phyloP scores from a whole-genome alignment of 768 basidiomycete species.

The Mycena pura region DNA sequence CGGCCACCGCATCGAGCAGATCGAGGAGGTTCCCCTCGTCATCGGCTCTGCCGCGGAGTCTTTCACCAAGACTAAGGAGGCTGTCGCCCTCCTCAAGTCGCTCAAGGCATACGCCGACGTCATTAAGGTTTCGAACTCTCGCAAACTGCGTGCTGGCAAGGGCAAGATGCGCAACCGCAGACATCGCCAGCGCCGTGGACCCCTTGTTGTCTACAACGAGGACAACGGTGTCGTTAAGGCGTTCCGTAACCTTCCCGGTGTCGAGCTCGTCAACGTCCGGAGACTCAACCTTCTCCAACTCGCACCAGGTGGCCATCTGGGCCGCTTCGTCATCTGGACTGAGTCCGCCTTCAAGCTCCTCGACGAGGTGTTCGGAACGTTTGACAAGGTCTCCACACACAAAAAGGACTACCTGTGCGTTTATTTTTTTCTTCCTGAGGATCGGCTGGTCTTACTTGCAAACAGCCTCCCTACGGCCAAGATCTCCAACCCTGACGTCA shows the following conservation, averaged over 20 bases:
- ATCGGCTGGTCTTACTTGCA: not conserved
- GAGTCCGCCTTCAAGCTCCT: slow-evolving; percentile 91
- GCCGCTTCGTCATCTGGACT: slow-evolving; percentile 99
- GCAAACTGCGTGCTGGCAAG: slow-evolving; percentile 96
- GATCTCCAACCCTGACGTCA: slow-evolving; percentile 96
- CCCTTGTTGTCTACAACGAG: slow-evolving; percentile 95
- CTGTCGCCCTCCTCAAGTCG: slow-evolving; percentile 90
- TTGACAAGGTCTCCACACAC: slow-evolving; percentile 81
- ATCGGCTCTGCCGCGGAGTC: slow-evolving; percentile 80
- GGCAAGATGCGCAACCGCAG: slow-evolving; percentile 97
- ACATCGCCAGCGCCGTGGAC: slow-evolving; percentile 96
- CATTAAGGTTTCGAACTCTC: slow-evolving; percentile 95
- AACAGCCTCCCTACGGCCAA: slow-evolving; percentile 90
- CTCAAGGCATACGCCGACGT: slow-evolving; percentile 92
- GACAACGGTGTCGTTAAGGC: slow-evolving; percentile 98
- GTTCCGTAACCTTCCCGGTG: slow-evolving; percentile 98
- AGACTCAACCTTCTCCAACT: slow-evolving; percentile 97
- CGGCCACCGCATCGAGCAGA: slow-evolving; percentile 97
- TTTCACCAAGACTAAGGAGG: slow-evolving; percentile 96
- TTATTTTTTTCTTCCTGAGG: not conserved
- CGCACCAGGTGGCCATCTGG: slow-evolving; percentile 98
- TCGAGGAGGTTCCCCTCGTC: slow-evolving; percentile 96
- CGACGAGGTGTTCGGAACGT: slow-evolving; percentile 95
- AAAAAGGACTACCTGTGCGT: slow-evolving; percentile 91
- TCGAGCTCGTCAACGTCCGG: slow-evolving; percentile 94